Percentiles rank a stretch among this genome's conserved stretches.
phyloP scores from a whole-genome alignment of 2,329 filamentous ascomycete genomes.

The Westerdykella aurantiaca region DNA sequence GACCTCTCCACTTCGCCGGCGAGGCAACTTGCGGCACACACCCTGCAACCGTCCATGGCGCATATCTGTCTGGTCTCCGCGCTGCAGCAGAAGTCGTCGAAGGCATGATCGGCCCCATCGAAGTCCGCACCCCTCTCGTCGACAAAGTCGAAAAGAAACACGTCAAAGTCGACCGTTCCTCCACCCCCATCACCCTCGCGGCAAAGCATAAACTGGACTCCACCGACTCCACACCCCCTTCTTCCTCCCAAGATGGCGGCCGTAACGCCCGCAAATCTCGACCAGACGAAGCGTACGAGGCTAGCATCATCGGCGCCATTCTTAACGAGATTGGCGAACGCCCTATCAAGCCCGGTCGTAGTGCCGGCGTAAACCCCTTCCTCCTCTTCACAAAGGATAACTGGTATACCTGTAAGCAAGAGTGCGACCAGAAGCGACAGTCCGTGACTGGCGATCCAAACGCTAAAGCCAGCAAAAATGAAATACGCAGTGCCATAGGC shows the following conservation, averaged over 20 bases:
- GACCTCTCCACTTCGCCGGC: conserved; percentile 89
- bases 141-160: conserved; percentile 60
- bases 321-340: conserved; percentile 64
- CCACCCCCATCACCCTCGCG: conserved; percentile 6
- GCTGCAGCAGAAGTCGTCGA: conserved; percentile 83
- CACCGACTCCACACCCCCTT: neutral
- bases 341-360: conserved; percentile 63
- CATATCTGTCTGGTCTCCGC: conserved; percentile 86
- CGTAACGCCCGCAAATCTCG: conserved; percentile 22
- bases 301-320: conserved; percentile 53
- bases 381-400: conserved; percentile 78
- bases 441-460: conserved; percentile 59
- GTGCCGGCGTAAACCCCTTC: conserved; percentile 75
- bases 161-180: conserved; percentile 23
- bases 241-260: neutral
- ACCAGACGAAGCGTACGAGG: conserved; percentile 48
- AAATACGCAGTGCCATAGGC: conserved; percentile 78
- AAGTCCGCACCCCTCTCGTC: conserved; percentile 68
- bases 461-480: conserved; percentile 61
- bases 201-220: conserved; percentile 14
- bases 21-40: conserved; percentile 95
- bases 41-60: conserved; percentile 93
- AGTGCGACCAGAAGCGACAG: conserved; percentile 63
- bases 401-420: conserved; percentile 56
- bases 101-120: conserved; percentile 72